phyloP scores from a whole-genome alignment of 495 filamentous ascomycete genomes.

The Aspergillus asperescens region DNA sequence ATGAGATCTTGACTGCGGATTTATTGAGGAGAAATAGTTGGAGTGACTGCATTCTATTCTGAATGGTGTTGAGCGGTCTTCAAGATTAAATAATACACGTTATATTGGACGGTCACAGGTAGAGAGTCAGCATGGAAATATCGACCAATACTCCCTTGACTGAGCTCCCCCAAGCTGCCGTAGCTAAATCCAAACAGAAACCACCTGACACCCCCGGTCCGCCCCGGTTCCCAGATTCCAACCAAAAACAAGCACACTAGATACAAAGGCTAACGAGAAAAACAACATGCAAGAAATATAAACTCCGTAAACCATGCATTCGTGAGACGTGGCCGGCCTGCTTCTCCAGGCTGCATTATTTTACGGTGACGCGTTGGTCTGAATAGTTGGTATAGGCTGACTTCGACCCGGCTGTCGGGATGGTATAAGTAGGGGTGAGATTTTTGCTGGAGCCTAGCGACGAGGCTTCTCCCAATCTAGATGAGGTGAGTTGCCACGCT shows the following conservation, averaged over 20 bases:
- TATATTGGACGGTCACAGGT: conserved; percentile 14
- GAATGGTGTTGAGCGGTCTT: not conserved
- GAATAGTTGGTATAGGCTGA: not conserved
- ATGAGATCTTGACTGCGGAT: not conserved
- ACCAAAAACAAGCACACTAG: conserved; percentile 14
- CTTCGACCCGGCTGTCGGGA: not conserved
- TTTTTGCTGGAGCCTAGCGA: not conserved
- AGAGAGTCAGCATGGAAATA: not conserved
- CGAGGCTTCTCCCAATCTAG: not conserved
- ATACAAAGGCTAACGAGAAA: conserved; percentile 23
- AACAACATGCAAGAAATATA: conserved; percentile 7
- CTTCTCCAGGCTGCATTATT: conserved; percentile 11
- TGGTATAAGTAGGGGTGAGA: not conserved
- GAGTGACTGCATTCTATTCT: not conserved
- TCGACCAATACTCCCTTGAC: not conserved
- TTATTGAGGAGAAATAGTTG: too few species aligned
- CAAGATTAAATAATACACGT: conserved; percentile 17
- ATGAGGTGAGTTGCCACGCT: not conserved
- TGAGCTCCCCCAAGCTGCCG: too few species aligned
- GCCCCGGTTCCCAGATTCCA: conserved; percentile 12
- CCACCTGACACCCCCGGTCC: conserved; percentile 30
- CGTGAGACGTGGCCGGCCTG: conserved; percentile 32
- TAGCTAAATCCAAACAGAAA: too few species aligned
- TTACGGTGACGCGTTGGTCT: conserved; percentile 8
- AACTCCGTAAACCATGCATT: conserved; percentile 45